Evolutionary conservation across 176 grass and related monocot genomes (phyloP).

Genomic region (Phoenix dactylifera): DNA sequence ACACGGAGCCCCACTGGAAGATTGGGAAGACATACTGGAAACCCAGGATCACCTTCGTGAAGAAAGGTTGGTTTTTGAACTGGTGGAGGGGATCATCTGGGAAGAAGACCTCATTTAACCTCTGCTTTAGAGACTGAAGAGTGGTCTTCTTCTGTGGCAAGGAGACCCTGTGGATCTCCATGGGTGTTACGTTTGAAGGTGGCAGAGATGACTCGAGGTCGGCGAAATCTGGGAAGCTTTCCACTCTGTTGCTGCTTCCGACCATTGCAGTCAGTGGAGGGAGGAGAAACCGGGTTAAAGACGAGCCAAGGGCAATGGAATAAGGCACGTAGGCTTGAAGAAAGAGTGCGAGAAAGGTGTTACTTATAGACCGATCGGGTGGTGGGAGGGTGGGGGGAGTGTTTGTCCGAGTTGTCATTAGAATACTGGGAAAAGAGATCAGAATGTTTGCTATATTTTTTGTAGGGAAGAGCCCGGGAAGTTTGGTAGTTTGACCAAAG

Average conservation of each 20-base stretch:
- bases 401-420: not conserved
- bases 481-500: no score
- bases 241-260: conserved; percentile 42
- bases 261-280: conserved; percentile 13
- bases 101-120: conserved; percentile 82
- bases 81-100: conserved; percentile 84
- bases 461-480: no score
- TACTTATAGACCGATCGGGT: conserved; percentile 17
- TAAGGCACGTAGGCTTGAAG: not conserved
- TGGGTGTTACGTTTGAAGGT: not conserved
- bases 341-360: not conserved
- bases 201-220: conserved; percentile 20
- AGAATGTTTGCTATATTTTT: no score
- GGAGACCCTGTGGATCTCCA: conserved; percentile 71
- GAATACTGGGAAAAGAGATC: no score
- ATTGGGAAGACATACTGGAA: conserved; percentile 92
- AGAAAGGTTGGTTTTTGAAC: conserved; percentile 82
- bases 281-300: not conserved
- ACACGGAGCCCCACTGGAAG: conserved; percentile 76
- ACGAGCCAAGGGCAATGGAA: not conserved
- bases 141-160: conserved; percentile 45
- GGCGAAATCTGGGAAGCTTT: conserved; percentile 44
- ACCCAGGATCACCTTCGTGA: conserved; percentile 46
- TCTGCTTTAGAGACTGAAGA: conserved; percentile 38
- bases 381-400: not conserved